Evolutionary conservation across 768 basidiomycete species (phyloP).

Genomic region (Lenzites betulinus): DNA sequence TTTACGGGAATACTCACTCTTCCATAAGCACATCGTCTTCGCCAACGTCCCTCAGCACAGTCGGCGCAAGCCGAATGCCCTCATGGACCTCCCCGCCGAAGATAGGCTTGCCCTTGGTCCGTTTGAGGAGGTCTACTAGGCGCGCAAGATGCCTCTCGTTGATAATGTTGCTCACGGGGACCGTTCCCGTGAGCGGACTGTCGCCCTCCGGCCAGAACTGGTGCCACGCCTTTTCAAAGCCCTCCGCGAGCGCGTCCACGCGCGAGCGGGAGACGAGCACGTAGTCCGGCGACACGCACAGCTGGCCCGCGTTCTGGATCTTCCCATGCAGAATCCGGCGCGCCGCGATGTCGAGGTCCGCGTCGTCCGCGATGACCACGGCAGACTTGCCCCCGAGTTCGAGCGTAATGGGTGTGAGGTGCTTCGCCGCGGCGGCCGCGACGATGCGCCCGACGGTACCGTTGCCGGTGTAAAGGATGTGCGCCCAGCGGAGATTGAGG

Average conservation of each 20-base stretch:
- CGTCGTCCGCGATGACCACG: slow-evolving; percentile 45
- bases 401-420: slow-evolving; percentile 45
- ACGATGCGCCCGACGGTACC: slow-evolving; percentile 41
- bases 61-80: slow-evolving; percentile 54
- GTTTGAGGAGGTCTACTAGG: slow-evolving; percentile 49
- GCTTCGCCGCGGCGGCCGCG: slow-evolving; percentile 44
- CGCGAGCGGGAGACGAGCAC: slow-evolving; percentile 42
- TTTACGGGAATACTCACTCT: slow-evolving; percentile 42
- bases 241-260: slow-evolving; percentile 49
- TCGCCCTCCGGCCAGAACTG: slow-evolving; percentile 56
- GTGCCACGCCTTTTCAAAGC: slow-evolving; percentile 44
- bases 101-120: slow-evolving; percentile 59
- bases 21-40: slow-evolving; percentile 60
- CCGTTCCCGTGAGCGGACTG: slow-evolving; percentile 41
- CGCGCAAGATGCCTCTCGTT: slow-evolving; percentile 55
- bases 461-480: slow-evolving; percentile 40
- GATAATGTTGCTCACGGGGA: slow-evolving; percentile 52
- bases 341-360: slow-evolving; percentile 53
- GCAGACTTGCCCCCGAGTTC: slow-evolving; percentile 49
- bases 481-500: slow-evolving; percentile 42
- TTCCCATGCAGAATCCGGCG: slow-evolving; percentile 72
- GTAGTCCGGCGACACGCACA: slow-evolving; percentile 49
- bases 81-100: slow-evolving; percentile 50
- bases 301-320: slow-evolving; percentile 63
- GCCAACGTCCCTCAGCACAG: slow-evolving; percentile 56